phyloP scores from a whole-genome alignment of 202 grass and related monocot genomes.

The Schoenoplectus triqueter region DNA sequence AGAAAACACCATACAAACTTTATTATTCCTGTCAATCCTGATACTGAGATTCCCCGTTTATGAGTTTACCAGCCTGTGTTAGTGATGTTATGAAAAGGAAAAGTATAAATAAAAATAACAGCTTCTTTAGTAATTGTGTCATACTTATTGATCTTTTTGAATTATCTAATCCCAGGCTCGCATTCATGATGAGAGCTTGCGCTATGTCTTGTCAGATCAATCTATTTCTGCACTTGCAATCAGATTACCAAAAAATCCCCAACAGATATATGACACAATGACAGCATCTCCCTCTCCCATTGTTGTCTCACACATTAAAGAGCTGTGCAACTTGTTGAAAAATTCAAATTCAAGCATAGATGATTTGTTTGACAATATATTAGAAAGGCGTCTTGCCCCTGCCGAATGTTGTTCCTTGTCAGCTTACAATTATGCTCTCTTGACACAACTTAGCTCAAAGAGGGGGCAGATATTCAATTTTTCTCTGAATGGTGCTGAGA shows the following conservation, averaged over 20 bases:
- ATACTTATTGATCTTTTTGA: conserved; percentile 33
- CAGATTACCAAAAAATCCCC: conserved; percentile 62
- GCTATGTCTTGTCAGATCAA: conserved; percentile 86
- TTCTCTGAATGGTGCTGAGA: conserved; percentile 57
- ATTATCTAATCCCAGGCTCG: conserved; percentile 61
- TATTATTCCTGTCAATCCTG: neutral
- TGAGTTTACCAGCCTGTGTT: neutral
- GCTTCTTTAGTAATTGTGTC: neutral
- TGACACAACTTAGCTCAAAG: conserved; percentile 70
- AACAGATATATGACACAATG: conserved; percentile 71
- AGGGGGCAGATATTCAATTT: conserved; percentile 60
- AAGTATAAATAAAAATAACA: conserved; percentile 20
- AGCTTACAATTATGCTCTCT: conserved; percentile 76
- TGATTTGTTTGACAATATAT: conserved; percentile 61
- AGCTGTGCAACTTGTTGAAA: conserved; percentile 58
- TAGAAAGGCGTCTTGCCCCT: conserved; percentile 63
- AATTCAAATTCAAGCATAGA: conserved; percentile 54
- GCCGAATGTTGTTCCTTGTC: conserved; percentile 67
- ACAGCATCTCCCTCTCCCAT: conserved; percentile 67
- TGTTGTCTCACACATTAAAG: conserved; percentile 66
- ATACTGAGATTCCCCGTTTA: neutral
- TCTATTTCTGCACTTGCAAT: conserved; percentile 68
- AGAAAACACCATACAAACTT: neutral
- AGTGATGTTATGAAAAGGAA: neutral
- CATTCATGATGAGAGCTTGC: conserved; percentile 95